Evolutionary conservation across 495 filamentous ascomycete species (phyloP), one percentile per base, ranked within the genome.

Genomic region (Clohesyomyces aquaticus): DNA sequence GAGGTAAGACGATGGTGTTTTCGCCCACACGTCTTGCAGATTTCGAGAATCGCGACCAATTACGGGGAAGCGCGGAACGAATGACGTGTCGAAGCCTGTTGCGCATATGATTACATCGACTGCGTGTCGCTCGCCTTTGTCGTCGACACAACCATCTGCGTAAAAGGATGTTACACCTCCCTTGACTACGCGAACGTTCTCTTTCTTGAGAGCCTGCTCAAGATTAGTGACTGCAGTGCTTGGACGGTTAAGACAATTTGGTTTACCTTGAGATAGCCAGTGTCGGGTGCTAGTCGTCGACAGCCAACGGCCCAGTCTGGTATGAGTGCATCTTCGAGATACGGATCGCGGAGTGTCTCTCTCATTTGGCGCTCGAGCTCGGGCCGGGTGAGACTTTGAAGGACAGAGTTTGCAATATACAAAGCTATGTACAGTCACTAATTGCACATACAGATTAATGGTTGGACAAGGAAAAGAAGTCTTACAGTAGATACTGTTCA

Each of bases 1-100:
- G n/a, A n/a, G n/a, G n/a, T n/a, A n/a, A n/a, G n/a, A n/a, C n/a
- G n/a, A n/a, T n/a, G n/a, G n/a, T n/a, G n/a, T n/a, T n/a, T n/a
- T n/a, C n/a, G n/a, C n/a, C n/a, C n/a, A n/a, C n/a, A n/a, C n/a
- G n/a, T n/a, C n/a, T n/a, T 59, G 25, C 2, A 59, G 56, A 22
- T 59, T 25, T 41, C 9, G 4, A 14, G 45, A 52, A 18, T 59
- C 32, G 0, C 22, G 19, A 11, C 65, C 60, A 41, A 52, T 1
- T 3, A 68, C 22, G 1, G 56, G 45, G 26, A 63, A 68, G 6
- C 22, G 52, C 0, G 59, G 65, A 10, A n/a, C 19, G 48, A 47
- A 55, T 9, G 1, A 38, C n/a, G 42, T 58, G 38, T 69, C 42
- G 29, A 69, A 69, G 19, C 66, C 66, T 4, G 66, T 69, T 8